Base-by-base conservation (phyloP, 192 early-diverging fungal species). In the Backusella westeae region DNA sequence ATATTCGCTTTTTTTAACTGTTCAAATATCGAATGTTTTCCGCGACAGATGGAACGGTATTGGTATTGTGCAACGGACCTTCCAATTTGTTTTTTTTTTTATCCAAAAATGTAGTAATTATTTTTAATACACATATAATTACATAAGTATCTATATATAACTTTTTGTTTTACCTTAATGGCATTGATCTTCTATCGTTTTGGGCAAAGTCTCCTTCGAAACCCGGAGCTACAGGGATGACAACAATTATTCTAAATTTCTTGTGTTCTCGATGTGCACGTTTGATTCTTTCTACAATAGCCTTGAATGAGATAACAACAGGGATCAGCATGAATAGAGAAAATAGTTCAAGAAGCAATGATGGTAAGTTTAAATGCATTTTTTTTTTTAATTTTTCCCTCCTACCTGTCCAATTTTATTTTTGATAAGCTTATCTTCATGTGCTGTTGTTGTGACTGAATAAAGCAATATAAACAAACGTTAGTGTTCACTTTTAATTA, bases 151-250 rank as follows among this genome's bases (percentile, higher is more conserved):
- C 21, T 53, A 53, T 17, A 42, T 34, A 70, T 59, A 76, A 19
- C 29, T 17, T 49, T 67, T 59, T 67, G 26, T 42, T 72, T 63
- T 75, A 79, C 78, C 78, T 65, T 15, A 79, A 26, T 15, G 78
- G 49, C 78, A 79, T 79, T 21, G 78, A 72, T 70, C 66, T 23
- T n/a, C 52, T 32, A 19, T 75, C 68, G 14, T 53, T n/a, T 59
- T 35, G 88, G 68, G 81, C 86, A 72, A 96, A 89, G 70, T 95
- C 94, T 21, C 92, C 94, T 66, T 92, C 89, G 65, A 96, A 96
- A 17, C 91, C 93, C 10, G 95, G 95, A 79, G 93, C 91, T 35
- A 94, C 81, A 15, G 95, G 95, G 71, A 96, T 94, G 19, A 95
- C 76, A 21, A 96, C 90, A 68, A 94, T 91, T 29, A 93, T 88